Evolutionary conservation across 2,329 filamentous ascomycete species (phyloP).

Genomic region (Clarireedia homoeocarpa): DNA sequence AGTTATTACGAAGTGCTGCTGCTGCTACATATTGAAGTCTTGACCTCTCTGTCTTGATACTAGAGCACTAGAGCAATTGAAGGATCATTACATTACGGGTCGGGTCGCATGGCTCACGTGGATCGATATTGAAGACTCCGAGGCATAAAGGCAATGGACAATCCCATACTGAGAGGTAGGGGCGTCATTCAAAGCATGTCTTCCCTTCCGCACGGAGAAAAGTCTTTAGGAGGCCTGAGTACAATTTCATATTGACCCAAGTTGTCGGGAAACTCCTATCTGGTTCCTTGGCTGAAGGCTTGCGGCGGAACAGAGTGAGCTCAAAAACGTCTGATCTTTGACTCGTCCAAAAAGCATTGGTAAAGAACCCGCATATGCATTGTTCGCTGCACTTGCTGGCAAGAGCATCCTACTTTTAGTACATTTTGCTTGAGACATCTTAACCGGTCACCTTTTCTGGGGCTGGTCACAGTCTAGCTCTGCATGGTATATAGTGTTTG

Average conservation of each 20-base stretch:
- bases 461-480: background rate
- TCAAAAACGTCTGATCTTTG: background rate
- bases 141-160: background rate
- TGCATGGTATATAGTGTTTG: background rate
- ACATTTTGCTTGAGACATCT: background rate
- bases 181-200: background rate
- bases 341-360: background rate
- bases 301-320: background rate
- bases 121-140: background rate
- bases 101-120: too few species aligned
- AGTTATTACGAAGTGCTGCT: too few species aligned
- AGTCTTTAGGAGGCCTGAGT: background rate
- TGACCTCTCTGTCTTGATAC: background rate
- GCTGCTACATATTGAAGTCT: background rate
- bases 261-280: background rate
- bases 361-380: background rate
- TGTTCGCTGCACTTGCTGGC: constrained; percentile 1
- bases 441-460: background rate
- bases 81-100: background rate
- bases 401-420: background rate
- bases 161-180: background rate
- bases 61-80: background rate
- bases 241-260: background rate
- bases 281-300: background rate
- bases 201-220: background rate